A percentile compares a stretch with the other conserved stretches of the same genome.
These are phyloP conservation scores for Metarhizium humberi DNA, from an alignment of 2,329 filamentous ascomycete species.

Conservation along the genomic window DNA sequence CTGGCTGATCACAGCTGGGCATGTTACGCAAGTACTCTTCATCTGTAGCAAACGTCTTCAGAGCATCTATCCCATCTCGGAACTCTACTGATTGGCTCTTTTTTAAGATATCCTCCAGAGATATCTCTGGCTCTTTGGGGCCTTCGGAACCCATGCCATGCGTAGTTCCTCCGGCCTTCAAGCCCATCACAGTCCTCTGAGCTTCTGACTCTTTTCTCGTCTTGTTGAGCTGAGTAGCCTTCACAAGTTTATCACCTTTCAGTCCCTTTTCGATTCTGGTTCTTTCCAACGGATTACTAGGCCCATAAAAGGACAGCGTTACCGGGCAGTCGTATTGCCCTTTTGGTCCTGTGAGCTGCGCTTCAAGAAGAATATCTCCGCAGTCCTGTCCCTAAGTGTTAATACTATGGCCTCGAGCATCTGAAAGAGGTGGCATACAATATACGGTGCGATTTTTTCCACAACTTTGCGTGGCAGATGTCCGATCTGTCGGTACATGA, in stretches of 20 bases:
- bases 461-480: constrained; percentile 63
- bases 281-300: constrained; percentile 43
- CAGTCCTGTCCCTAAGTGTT: constrained; percentile 33
- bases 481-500: constrained; percentile 65
- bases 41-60: constrained; percentile 61
- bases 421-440: constrained; percentile 36
- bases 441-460: constrained; percentile 62
- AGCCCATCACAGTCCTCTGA: constrained; percentile 33
- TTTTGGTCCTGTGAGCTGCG: constrained; percentile 57
- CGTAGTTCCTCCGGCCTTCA: constrained; percentile 28
- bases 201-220: constrained; percentile 44
- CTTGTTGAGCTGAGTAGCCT: constrained; percentile 44
- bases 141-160: constrained; percentile 22
- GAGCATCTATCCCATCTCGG: constrained; percentile 51
- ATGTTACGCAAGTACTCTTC: constrained; percentile 63
- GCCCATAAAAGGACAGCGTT: constrained; percentile 59
- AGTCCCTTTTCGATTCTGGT: constrained; percentile 50
- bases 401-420: neutral
- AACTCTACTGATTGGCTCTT: constrained; percentile 60
- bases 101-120: constrained; percentile 54
- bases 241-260: constrained; percentile 55
- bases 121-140: constrained; percentile 28
- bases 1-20: constrained; percentile 63
- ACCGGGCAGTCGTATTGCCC: constrained; percentile 64
- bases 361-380: constrained; percentile 56